Evolutionary conservation across 805 yeast genomes (phyloP).

Genomic region (Ogataea zsoltii): DNA sequence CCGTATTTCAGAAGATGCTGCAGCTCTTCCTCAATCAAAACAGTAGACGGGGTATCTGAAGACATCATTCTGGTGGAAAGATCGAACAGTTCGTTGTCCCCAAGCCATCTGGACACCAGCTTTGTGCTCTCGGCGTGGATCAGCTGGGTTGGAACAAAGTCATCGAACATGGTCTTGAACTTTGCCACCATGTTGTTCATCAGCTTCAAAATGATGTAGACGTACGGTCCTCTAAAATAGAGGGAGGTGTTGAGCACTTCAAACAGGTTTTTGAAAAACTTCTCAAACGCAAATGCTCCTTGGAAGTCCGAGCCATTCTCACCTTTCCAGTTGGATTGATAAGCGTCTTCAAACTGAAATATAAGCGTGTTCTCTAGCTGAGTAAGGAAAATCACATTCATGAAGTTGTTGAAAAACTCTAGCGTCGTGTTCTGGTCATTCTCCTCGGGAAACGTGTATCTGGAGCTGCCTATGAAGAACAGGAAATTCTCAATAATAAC

Average conservation of each 20-base stretch:
- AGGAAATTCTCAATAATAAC: constrained; percentile 73
- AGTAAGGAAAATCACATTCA: constrained; percentile 65
- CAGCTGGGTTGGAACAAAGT: constrained; percentile 22
- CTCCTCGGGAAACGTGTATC: constrained; percentile 38
- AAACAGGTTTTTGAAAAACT: constrained; percentile 49
- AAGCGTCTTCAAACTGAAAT: constrained; percentile 49
- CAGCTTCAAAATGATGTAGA: constrained; percentile 43
- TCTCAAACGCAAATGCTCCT: constrained; percentile 44
- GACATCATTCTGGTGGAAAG: constrained; percentile 35
- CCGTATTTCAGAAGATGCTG: constrained; percentile 30
- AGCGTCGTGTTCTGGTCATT: constrained; percentile 26
- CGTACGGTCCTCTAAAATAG: constrained; percentile 57
- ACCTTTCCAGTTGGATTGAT: constrained; percentile 36
- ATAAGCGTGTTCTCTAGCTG: constrained; percentile 59
- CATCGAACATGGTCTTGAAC: constrained; percentile 34
- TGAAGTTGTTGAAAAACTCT: constrained; percentile 59
- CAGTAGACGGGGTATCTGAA: constrained; percentile 16
- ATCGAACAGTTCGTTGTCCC: constrained; percentile 31
- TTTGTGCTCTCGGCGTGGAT: constrained; percentile 10
- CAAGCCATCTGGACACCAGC: constrained; percentile 36
- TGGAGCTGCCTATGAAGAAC: constrained; percentile 62
- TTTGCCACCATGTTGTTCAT: constrained; percentile 41
- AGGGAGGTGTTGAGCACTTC: constrained; percentile 60
- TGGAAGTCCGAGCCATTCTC: constrained; percentile 38
- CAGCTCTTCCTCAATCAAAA: constrained; percentile 30